Evolutionary conservation across 2,329 filamentous ascomycete species (phyloP).

Genomic region (Daldinia sp.): DNA sequence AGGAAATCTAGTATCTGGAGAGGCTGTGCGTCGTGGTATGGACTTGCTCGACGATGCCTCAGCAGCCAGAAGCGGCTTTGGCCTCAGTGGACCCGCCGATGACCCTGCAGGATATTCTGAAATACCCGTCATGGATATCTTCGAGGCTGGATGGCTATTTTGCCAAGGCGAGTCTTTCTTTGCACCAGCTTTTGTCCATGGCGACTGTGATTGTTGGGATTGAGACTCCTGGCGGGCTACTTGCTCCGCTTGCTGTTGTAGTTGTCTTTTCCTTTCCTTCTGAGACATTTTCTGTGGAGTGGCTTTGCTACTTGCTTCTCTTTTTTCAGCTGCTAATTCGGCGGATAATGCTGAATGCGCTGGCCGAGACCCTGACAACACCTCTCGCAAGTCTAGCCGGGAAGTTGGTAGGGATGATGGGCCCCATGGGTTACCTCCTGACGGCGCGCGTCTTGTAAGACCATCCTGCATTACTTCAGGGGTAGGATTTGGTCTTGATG

Average conservation of each 20-base stretch:
- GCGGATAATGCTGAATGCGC: slow-evolving; percentile 61
- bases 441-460: slow-evolving; percentile 31
- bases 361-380: slow-evolving; percentile 70
- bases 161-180: slow-evolving; percentile 71
- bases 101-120: slow-evolving; percentile 49
- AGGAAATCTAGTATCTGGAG: slow-evolving; percentile 69
- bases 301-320: slow-evolving; percentile 50
- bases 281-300: slow-evolving; percentile 77
- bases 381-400: slow-evolving; percentile 78
- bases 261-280: slow-evolving; percentile 87
- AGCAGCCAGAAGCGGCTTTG: slow-evolving; percentile 55
- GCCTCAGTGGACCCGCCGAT: slow-evolving; percentile 43
- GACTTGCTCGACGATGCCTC: slow-evolving; percentile 52
- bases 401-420: slow-evolving; percentile 60
- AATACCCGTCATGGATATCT: slow-evolving; percentile 60
- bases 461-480: slow-evolving; percentile 21
- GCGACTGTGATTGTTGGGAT: slow-evolving; percentile 48
- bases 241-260: slow-evolving; percentile 69
- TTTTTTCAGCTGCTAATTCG: slow-evolving; percentile 61
- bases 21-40: slow-evolving; percentile 60
- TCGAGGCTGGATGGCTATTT: slow-evolving; percentile 57
- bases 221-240: slow-evolving; percentile 50
- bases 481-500: slow-evolving; percentile 8
- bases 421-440: slow-evolving; percentile 58
- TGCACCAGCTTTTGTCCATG: slow-evolving; percentile 57